Conservation (phyloP, 345 rosid species). For the thale cress (Arabidopsis thaliana) region DNA sequence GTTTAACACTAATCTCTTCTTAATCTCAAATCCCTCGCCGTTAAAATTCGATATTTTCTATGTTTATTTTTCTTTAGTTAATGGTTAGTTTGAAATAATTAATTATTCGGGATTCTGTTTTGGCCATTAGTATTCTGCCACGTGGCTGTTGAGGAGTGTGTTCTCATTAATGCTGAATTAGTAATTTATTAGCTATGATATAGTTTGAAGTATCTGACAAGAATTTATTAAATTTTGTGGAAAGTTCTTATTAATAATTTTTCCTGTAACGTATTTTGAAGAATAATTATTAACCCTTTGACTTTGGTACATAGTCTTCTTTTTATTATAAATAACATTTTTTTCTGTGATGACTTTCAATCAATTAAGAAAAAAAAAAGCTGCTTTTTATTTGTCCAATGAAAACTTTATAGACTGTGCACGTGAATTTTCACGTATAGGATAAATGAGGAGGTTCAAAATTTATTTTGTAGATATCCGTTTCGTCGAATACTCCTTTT, state of each 20-base stretch:
- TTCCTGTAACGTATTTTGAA: conserved; percentile 21
- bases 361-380: not conserved
- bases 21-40: conserved; percentile 34
- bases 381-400: conserved; percentile 6
- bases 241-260: conserved; percentile 21
- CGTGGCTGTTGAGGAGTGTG: conserved; percentile 29
- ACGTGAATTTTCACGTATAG: conserved; percentile 42
- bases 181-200: conserved; percentile 21
- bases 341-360: not conserved
- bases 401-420: conserved; percentile 26
- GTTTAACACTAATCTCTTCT: conserved; percentile 46
- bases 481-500: conserved; percentile 16
- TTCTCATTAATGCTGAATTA: conserved; percentile 7
- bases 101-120: conserved; percentile 9
- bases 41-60: conserved; percentile 30
- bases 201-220: conserved; percentile 26
- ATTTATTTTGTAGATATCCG: conserved; percentile 7
- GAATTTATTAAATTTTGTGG: conserved; percentile 19
- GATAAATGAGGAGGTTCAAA: conserved; percentile 41
- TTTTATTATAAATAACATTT: not conserved
- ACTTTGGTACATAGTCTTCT: conserved; percentile 23
- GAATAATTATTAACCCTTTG: conserved; percentile 19
- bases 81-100: conserved; percentile 8
- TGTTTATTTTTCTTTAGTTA: not conserved
- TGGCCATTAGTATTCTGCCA: conserved; percentile 17